Conservation (phyloP, 306 rosid species). For the Cucumis sativus region Cucumber_9930_V3 NC_026657.2:11616501-11617000, state of each 20-base stretch:
- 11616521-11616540: neutral
- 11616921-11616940: neutral
- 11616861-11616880: neutral
- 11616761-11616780: slow-evolving; percentile 35
- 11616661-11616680: neutral
- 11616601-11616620: neutral
- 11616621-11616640: neutral
- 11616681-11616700: neutral
- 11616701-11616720: slow-evolving; percentile 22
- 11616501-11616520: neutral
- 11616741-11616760: slow-evolving; percentile 43
- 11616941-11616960: neutral
- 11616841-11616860: slow-evolving; percentile 39
- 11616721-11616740: slow-evolving; percentile 44
- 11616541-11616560: neutral
- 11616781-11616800: slow-evolving; percentile 53
- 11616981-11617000: no score
- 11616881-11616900: neutral
- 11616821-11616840: slow-evolving; percentile 52
- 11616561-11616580: neutral
- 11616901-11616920: neutral
- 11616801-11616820: slow-evolving; percentile 65
- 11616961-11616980: neutral
- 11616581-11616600: neutral
- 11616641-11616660: neutral